Evolutionary conservation across 2,329 filamentous ascomycete genomes (phyloP).

Genomic region (Aspergillus aculeatus): DNA sequence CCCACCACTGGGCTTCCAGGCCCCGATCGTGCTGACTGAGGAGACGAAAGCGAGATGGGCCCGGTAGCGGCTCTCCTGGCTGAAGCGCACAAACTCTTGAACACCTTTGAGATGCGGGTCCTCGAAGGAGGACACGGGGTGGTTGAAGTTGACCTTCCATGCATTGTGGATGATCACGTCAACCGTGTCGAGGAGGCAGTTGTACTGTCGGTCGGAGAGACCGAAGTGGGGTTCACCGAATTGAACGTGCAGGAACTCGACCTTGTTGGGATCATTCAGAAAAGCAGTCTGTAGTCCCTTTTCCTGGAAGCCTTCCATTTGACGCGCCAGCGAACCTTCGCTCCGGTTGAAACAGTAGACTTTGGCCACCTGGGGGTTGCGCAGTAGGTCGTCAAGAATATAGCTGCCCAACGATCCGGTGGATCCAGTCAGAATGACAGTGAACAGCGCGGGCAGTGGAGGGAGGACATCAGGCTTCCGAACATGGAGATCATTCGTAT

Average conservation of each 20-base stretch:
- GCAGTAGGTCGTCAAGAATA: slow-evolving; percentile 41
- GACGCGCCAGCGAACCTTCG: slow-evolving; percentile 41
- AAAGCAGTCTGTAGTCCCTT: slow-evolving; percentile 33
- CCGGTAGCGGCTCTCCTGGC: slow-evolving; percentile 14
- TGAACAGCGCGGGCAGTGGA: neutral
- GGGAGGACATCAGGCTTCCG: too few relatives aligned
- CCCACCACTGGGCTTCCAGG: slow-evolving; percentile 9
- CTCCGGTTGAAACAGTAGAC: slow-evolving; percentile 51
- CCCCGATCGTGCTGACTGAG: slow-evolving; percentile 25
- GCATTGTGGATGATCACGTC: slow-evolving; percentile 38
- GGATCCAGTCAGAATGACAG: slow-evolving; percentile 47
- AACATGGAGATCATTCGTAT: slow-evolving; percentile 2
- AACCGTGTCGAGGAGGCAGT: slow-evolving; percentile 13
- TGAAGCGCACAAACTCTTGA: slow-evolving; percentile 27
- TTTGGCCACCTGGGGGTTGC: slow-evolving; percentile 36
- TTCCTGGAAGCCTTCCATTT: slow-evolving; percentile 34
- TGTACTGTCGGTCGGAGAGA: slow-evolving; percentile 23
- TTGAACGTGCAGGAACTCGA: slow-evolving; percentile 35
- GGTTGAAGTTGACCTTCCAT: slow-evolving; percentile 40
- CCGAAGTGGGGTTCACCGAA: slow-evolving; percentile 27
- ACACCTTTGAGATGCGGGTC: slow-evolving; percentile 30
- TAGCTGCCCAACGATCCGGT: slow-evolving; percentile 52
- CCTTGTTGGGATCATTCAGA: slow-evolving; percentile 24
- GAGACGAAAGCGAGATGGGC: slow-evolving; percentile 30
- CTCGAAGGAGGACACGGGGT: slow-evolving; percentile 30